A percentile compares a stretch with the other conserved stretches of the same genome.
These are phyloP conservation scores for Ceratocystis variospora DNA, from an alignment of 2,329 filamentous ascomycete species.

Conservation along the genomic window DNA sequence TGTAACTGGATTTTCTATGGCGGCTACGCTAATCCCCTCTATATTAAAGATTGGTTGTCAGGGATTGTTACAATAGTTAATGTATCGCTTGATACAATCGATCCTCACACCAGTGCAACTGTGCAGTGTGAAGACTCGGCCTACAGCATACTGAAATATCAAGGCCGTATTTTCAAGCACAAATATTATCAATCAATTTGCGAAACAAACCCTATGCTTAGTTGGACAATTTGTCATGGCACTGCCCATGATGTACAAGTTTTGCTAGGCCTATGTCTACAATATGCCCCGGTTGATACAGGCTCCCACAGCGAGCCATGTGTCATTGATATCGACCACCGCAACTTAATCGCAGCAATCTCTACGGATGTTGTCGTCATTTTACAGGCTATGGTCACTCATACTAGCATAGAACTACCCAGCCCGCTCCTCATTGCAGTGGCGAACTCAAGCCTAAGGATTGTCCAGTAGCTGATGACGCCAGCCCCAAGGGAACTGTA, in stretches of 20 bases:
- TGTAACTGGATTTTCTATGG: slow-evolving; percentile 11
- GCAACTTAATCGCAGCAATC: slow-evolving; percentile 34
- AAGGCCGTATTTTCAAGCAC: background rate
- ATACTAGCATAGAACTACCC: slow-evolving; percentile 54
- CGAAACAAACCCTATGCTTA: slow-evolving; percentile 30
- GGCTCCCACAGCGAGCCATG: slow-evolving; percentile 26
- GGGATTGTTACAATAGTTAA: slow-evolving; percentile 46
- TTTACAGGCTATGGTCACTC: slow-evolving; percentile 50
- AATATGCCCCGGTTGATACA: slow-evolving; percentile 30
- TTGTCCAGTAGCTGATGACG: slow-evolving; percentile 64
- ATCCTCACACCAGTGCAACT: slow-evolving; percentile 33
- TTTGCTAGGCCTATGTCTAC: slow-evolving; percentile 41
- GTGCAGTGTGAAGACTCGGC: slow-evolving; percentile 37
- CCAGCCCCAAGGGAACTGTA: slow-evolving; percentile 56
- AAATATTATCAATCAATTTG: background rate
- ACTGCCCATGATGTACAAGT: slow-evolving; percentile 33
- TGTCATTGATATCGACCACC: slow-evolving; percentile 29
- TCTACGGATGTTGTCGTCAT: slow-evolving; percentile 39
- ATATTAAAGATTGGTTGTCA: slow-evolving; percentile 33
- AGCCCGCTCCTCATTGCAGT: slow-evolving; percentile 47
- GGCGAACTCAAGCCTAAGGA: slow-evolving; percentile 43
- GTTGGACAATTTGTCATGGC: slow-evolving; percentile 30
- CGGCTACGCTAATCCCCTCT: slow-evolving; percentile 27
- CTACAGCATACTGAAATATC: background rate
- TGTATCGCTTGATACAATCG: slow-evolving; percentile 54